Percentiles rank a stretch among this genome's conserved stretches.
phyloP scores from a whole-genome alignment of 495 filamentous ascomycete species.

The Platismatia glauca region DNA sequence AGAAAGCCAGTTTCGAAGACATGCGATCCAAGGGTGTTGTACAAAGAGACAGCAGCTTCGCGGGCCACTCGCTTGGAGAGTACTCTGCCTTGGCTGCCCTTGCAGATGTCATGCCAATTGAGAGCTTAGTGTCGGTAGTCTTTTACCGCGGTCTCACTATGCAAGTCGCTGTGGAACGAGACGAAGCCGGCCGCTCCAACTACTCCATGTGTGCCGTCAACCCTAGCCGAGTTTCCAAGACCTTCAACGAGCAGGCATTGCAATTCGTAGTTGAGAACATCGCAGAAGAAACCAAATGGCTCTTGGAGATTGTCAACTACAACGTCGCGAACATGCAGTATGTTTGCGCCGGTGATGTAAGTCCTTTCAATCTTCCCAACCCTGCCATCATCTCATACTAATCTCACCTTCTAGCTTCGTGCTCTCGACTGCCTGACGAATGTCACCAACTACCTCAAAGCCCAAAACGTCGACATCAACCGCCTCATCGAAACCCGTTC shows the following conservation, averaged over 20 bases:
- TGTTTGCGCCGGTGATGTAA: conserved; percentile 92
- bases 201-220: conserved; percentile 99
- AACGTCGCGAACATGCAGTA: conserved; percentile 99
- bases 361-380: conserved; percentile 85
- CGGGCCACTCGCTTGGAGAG: conserved; percentile 95
- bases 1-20: conserved; percentile 98
- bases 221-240: conserved; percentile 91
- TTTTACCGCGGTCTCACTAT: conserved; percentile 99
- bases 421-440: conserved; percentile 90
- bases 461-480: conserved; percentile 92
- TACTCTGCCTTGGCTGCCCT: conserved; percentile 95
- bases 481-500: conserved; percentile 77
- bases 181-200: conserved; percentile 84
- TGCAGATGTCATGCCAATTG: conserved; percentile 98
- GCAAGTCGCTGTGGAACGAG: conserved; percentile 98
- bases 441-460: conserved; percentile 88
- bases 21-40: conserved; percentile 96
- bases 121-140: conserved; percentile 93
- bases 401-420: conserved; percentile 57
- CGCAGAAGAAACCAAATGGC: conserved; percentile 83
- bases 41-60: conserved; percentile 91
- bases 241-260: conserved; percentile 92
- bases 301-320: conserved; percentile 97
- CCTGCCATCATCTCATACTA: conserved; percentile 89
- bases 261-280: conserved; percentile 94